Percentiles rank a stretch among this genome's conserved stretches.
Conservation (phyloP, 768 basidiomycete genomes). For the Boletus rubroflammeus region DNA sequence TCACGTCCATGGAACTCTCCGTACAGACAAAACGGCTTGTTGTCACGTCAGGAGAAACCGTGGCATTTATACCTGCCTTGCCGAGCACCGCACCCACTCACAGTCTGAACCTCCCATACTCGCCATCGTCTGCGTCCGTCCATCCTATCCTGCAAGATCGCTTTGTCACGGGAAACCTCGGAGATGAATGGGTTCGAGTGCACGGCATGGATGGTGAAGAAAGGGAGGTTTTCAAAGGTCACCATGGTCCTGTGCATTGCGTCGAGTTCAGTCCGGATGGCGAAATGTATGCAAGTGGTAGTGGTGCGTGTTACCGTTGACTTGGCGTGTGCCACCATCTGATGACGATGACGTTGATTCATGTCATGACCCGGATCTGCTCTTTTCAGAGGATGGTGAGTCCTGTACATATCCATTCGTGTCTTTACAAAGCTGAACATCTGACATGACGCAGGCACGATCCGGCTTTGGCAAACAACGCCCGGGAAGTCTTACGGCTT, state of each 20-base stretch:
- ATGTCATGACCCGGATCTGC: constrained; percentile 1
- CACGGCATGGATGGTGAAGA: constrained; percentile 91
- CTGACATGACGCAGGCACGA: constrained; percentile 59
- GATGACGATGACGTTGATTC: constrained; percentile 5
- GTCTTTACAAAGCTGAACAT: constrained; percentile 3
- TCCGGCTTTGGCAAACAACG: constrained; percentile 96
- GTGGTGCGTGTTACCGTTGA: constrained; percentile 56
- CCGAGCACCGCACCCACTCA: constrained; percentile 64
- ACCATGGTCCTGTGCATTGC: constrained; percentile 96
- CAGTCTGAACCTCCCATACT: constrained; percentile 75
- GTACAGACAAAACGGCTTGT: constrained; percentile 76
- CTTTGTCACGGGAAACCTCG: constrained; percentile 86
- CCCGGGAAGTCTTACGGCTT: constrained; percentile 90
- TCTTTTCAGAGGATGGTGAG: constrained; percentile 68
- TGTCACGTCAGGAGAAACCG: constrained; percentile 87
- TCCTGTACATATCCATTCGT: background rate
- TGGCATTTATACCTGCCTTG: constrained; percentile 83
- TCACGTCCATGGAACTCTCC: constrained; percentile 94
- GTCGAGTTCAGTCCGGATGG: constrained; percentile 95
- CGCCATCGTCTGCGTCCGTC: constrained; percentile 91
- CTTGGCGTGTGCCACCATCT: constrained; percentile 7
- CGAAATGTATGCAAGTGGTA: constrained; percentile 95
- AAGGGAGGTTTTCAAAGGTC: constrained; percentile 88
- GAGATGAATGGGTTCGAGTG: constrained; percentile 95
- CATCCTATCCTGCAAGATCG: constrained; percentile 86